A percentile compares a stretch with the other conserved stretches of the same genome.
These are phyloP conservation scores for Arthroderma sp. DNA, from an alignment of 2,329 filamentous ascomycete species.

Conservation along the genomic window DNA sequence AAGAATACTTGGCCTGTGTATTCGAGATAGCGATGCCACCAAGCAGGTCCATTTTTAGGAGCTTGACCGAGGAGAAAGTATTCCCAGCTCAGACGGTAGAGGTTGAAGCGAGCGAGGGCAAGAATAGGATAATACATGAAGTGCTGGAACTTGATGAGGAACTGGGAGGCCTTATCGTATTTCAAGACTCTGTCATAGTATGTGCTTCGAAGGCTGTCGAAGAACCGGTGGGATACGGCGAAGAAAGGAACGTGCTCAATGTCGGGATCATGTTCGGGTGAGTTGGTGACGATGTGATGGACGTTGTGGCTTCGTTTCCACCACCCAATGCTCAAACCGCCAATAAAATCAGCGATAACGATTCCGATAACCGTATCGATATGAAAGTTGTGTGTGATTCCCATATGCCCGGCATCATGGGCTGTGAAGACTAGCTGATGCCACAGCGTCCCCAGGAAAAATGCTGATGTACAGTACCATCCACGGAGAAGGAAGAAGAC, in stretches of 20 bases:
- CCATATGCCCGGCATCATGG: constrained; percentile 95
- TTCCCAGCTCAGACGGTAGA: constrained; percentile 70
- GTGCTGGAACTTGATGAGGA: constrained; percentile 60
- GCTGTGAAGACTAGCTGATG: constrained; percentile 89
- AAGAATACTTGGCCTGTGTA: constrained; percentile 64
- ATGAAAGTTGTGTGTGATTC: constrained; percentile 83
- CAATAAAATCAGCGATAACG: constrained; percentile 75
- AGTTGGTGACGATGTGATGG: constrained; percentile 92
- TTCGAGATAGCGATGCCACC: constrained; percentile 77
- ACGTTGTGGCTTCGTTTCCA: constrained; percentile 97
- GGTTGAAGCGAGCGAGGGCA: constrained; percentile 70
- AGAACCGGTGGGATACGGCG: constrained; percentile 69
- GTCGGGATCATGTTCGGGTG: constrained; percentile 88
- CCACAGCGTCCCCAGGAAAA: constrained; percentile 75
- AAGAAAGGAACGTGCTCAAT: constrained; percentile 87
- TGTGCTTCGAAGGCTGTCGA: constrained; percentile 58
- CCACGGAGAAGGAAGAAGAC: constrained; percentile 47
- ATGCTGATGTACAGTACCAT: constrained; percentile 57
- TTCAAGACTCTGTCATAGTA: constrained; percentile 73
- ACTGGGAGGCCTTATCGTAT: constrained; percentile 60
- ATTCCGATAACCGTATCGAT: constrained; percentile 78
- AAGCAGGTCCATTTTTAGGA: constrained; percentile 60
- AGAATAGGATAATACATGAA: constrained; percentile 76
- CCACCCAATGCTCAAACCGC: constrained; percentile 84
- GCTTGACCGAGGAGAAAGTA: constrained; percentile 56